These are phyloP conservation scores for Pythium aphanidermatum DNA, from an alignment of 352 stramenopile genomes.

Conservation along the genomic window DNA sequence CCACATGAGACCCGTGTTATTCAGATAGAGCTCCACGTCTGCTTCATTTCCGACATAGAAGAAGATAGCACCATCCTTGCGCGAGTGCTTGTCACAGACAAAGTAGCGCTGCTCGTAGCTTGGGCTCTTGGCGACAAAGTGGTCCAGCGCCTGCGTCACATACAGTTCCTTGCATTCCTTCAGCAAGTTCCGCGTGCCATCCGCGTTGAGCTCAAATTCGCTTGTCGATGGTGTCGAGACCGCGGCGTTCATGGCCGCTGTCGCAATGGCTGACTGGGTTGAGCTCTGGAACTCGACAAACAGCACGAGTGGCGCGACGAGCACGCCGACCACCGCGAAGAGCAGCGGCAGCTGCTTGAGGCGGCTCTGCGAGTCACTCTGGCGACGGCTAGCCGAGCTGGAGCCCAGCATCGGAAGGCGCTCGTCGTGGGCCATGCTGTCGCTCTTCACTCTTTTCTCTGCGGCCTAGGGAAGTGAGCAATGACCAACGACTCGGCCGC, in stretches of 20 bases:
- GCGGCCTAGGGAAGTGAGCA: background rate
- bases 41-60: constrained; percentile 96
- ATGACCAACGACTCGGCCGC: no score
- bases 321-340: constrained; percentile 25
- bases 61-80: constrained; percentile 75
- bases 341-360: constrained; percentile 28
- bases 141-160: constrained; percentile 70
- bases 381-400: background rate
- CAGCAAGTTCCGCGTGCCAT: constrained; percentile 40
- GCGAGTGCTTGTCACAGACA: constrained; percentile 71
- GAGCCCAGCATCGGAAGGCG: constrained; percentile 24
- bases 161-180: constrained; percentile 61
- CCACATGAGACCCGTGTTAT: constrained; percentile 96
- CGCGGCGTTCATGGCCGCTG: background rate
- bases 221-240: background rate
- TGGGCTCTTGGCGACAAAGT: constrained; percentile 50
- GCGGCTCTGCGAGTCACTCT: constrained; percentile 8
- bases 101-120: constrained; percentile 88
- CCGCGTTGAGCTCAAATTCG: constrained; percentile 30
- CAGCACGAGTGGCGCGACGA: constrained; percentile 27
- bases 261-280: background rate
- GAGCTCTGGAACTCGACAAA: constrained; percentile 20
- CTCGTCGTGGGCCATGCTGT: constrained; percentile 11
- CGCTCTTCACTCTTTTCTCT: background rate
- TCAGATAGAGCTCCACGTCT: constrained; percentile 93